Evolutionary conservation across 202 grass and related monocot species (phyloP), one percentile per base, ranked within the genome.

Genomic region (Schoenoplectus tabernaemontani): DNA sequence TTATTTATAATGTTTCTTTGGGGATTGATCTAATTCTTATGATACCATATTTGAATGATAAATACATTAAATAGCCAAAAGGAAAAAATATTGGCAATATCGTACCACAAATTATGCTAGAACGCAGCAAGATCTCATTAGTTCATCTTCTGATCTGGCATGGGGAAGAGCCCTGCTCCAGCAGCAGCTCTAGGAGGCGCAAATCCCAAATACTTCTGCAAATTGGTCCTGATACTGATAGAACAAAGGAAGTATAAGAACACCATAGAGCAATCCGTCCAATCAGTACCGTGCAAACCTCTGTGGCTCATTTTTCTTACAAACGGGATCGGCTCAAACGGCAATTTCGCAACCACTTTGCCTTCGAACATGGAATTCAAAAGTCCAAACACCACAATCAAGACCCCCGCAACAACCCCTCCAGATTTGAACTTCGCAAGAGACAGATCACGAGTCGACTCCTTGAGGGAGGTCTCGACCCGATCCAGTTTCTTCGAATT

Each of bases 171-270:
- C 0, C 90, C 96, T 0, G 86, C 89, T 1, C 88, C 85, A 3
- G 91, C 83, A 11, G 92, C 91, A 0, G 84, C 90, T 43, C 96
- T 91, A 7, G 96, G 91, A 19, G 96, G 92, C 41, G 96, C 88
- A 53, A 99, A 99, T 17, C 91, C 90, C 32, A 99, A 82, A 66
- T 86, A 83, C 85, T 95, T 99, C 83, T 99, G 96, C 53, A 99
- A 87, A 82, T 99, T 99, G 24, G 96, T 99, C 5, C 96, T 85
- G 81, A 99, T 99, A 82, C 92, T 96, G 78, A 99, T 99, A 64
- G 96, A 99, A 79, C 92, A 99, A 60, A 96, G 96, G 84, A 99
- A 96, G 88, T 99, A 99, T 46, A 99, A 87, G 88, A 99, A 99
- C 24, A 91, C 92, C 96, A 99, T 95, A 87, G 96, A 94, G 85